Evolutionary conservation across 1,139 yeast genomes (phyloP).

Genomic region (Candida tropicalis): DNA sequence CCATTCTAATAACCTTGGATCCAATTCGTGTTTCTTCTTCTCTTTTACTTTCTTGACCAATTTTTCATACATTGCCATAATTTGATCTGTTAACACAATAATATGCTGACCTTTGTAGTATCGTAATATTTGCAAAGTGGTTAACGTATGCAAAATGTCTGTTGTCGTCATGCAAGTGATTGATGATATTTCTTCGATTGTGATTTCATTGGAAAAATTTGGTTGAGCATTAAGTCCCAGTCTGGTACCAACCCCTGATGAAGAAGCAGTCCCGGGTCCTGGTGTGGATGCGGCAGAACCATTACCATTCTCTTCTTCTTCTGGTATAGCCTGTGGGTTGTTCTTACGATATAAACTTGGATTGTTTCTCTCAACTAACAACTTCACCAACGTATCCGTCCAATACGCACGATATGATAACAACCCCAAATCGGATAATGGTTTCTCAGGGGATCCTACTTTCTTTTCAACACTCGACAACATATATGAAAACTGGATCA

Average conservation of each 20-base stretch:
- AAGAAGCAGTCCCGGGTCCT: slow-evolving; percentile 5
- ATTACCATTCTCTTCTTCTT: slow-evolving; percentile 31
- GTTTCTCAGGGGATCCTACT: slow-evolving; percentile 96
- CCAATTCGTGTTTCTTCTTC: slow-evolving; percentile 78
- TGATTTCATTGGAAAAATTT: slow-evolving; percentile 56
- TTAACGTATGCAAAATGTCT: slow-evolving; percentile 90
- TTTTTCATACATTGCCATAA: slow-evolving; percentile 74
- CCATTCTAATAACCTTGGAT: slow-evolving; percentile 77
- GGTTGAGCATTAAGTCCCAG: slow-evolving; percentile 10
- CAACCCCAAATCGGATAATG: slow-evolving; percentile 90
- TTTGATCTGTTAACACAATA: slow-evolving; percentile 84
- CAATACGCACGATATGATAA: slow-evolving; percentile 93
- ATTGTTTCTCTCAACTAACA: slow-evolving; percentile 64
- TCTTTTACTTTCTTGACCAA: slow-evolving; percentile 55
- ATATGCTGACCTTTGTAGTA: slow-evolving; percentile 97
- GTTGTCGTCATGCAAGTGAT: slow-evolving; percentile 95
- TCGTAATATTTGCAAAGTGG: slow-evolving; percentile 84
- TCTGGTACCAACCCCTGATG: slow-evolving; percentile 17
- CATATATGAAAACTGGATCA: slow-evolving; percentile 92
- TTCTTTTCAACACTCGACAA: slow-evolving; percentile 85
- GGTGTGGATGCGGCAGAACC: slow-evolving; percentile 27
- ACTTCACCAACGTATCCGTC: slow-evolving; percentile 84
- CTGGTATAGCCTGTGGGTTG: slow-evolving; percentile 27
- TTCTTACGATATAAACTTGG: slow-evolving; percentile 44
- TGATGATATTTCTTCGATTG: slow-evolving; percentile 89